Evolutionary conservation across 2,329 filamentous ascomycete species (phyloP), one percentile per base, ranked within the genome.

Genomic region (Pestalotiopsis sp.): DNA sequence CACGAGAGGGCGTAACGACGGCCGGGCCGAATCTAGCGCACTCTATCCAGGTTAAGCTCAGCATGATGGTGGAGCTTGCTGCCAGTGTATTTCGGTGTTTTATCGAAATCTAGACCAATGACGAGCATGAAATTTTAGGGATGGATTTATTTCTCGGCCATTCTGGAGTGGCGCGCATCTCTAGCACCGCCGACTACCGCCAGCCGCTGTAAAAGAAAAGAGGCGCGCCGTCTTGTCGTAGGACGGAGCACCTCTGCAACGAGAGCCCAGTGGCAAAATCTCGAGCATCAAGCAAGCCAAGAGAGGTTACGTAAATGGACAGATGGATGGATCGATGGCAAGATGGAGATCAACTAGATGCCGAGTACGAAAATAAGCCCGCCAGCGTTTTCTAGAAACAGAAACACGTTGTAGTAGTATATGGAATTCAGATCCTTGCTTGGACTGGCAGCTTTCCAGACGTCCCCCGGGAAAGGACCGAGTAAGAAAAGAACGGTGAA

Each of bases 21-120:
- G 65, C 70, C 70, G 70, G 70, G 67, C 71, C 68, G 68, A 71
- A 70, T 70, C 48, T 67, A 67, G 65, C 66, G 52, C 64, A 69
- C 55, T 35, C 26, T 35, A 61, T 61, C 58, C 24, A 61, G 58
- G n/a, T 38, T 35, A 39, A 61, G 26, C 35, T 35, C 58, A 39
- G 30, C 58, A 39, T 5, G 44, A 30, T n/a, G 26, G 30, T 61
- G 58, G 56, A 58, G 10, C 14, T 35, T 1, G 13, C 24, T 58
- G 56, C 20, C 20, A 35, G 17, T 52, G n/a, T n/a, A 52, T 3
- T 3, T 52, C 20, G 44, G 44, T 17, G n/a, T 9, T 52, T 52
- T 52, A 7, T 52, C 4, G 9, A 22, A 38, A 39, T 61, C 58
- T 14, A 35, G 38, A 44, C 60, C 60, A 63, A 30, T 44, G 38